Base-by-base conservation (phyloP, 2,329 filamentous ascomycete species). In the Sphaceloma murrayae region DNA sequence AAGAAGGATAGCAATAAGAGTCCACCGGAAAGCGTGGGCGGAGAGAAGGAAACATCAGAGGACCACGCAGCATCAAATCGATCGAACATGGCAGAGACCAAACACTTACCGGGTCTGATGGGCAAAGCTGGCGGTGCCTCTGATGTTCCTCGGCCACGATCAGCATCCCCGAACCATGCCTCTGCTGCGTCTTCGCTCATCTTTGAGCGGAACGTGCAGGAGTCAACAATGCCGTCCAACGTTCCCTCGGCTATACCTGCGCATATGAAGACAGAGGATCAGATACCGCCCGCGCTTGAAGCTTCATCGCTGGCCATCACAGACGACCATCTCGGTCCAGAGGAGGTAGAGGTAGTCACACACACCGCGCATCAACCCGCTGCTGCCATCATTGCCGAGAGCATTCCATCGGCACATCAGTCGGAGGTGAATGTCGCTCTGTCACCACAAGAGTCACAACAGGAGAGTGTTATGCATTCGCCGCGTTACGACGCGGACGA, bases 121-220 rank as follows among this genome's bases (percentile, higher is more conserved):
- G n/a, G n/a, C n/a, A n/a, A n/a, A n/a, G n/a, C n/a, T n/a, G n/a
- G n/a, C n/a, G n/a, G n/a, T n/a, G 8, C 16, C 4, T 16, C 36
- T 9, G 36, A 40, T 26, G 13, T 29, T 13, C 36, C 36, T 7
- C n/a, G 36, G 18, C 36, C 36, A 14, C 22, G 36, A 26, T 40
- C 36, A 30, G 34, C 9, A 74, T 89, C 86, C 6, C 82, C 86
- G 3, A 74, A 82, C 38, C 65, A 88, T 33, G 76, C 81, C 43
- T 94, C 86, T 14, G 85, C 88, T 10, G 84, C 86, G 0, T 76
- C 74, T 14, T 76, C 74, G 36, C 69, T 75, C 55, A 95, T 96
- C 56, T 96, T 96, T 59, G 89, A 96, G 68, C 83, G 89, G 56
- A 85, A 88, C 61, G 89, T 96, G 17, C 89, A 95, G 63, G 88